phyloP scores from a whole-genome alignment of 108 stramenopile genomes.

The Fragilaria radians region DNA sequence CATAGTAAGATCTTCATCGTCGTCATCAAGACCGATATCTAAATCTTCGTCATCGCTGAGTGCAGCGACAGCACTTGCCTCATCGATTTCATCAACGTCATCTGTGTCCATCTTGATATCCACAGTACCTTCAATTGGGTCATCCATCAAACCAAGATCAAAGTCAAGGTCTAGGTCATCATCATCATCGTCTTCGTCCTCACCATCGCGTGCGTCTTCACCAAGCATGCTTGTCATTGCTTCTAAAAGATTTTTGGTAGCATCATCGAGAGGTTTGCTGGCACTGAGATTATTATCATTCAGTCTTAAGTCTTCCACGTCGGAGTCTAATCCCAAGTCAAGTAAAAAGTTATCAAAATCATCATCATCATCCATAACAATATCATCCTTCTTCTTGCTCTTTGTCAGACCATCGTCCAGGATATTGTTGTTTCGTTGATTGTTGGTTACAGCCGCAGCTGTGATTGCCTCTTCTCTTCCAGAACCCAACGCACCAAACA shows the following conservation, averaged over 20 bases:
- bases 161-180: neutral
- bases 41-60: neutral
- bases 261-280: neutral
- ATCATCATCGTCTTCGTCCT: neutral
- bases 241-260: neutral
- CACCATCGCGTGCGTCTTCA: neutral
- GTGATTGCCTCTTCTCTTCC: constrained; percentile 37
- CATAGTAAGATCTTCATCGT: neutral
- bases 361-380: constrained; percentile 8
- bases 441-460: constrained; percentile 27
- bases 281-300: neutral
- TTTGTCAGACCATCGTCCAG: constrained; percentile 11
- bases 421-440: neutral
- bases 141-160: neutral
- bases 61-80: neutral
- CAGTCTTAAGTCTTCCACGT: neutral
- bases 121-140: neutral
- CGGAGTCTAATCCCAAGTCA: constrained; percentile 40
- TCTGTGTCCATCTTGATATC: constrained; percentile 2
- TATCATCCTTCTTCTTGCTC: too few species aligned
- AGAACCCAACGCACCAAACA: constrained; percentile 62
- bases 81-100: neutral
- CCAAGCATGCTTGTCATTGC: neutral
- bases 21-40: neutral
- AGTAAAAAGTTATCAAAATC: constrained; percentile 65